Evolutionary conservation across 1,139 yeast genomes (phyloP), one percentile per base, ranked within the genome.

Genomic region (Magnusiomyces paraingens): DNA sequence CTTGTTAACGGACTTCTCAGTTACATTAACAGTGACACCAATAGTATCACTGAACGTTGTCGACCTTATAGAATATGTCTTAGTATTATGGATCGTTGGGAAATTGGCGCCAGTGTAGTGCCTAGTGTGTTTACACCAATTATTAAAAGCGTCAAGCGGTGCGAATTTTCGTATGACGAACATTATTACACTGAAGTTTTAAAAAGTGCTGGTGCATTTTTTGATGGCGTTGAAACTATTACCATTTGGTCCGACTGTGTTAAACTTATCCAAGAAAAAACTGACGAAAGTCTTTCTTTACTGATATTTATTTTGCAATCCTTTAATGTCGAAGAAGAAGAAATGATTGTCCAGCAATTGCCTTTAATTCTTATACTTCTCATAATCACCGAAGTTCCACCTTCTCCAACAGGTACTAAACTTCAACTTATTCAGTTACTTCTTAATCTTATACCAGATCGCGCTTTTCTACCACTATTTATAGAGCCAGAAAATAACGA

Each of bases 81-180:
- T 3, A 80, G 94, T 4, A 76, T 90, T 4, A 80, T 90, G 82
- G 98, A 93, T 65, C 80, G 89, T 60, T 93, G 98, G 98, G 98
- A 93, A 68, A 83, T 93, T 41, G 93, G 96, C 14, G 81, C 83
- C 21, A 68, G 78, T 29, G 73, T 91, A 0, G 81, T 90, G 0
- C 94, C 96, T 0, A 69, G 71, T 35, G 67, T 90, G n/a, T 79
- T 91, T 51, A 70, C 80, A 0, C 91, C 94, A 0, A 73, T 86
- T 3, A 69, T 91, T 53, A 67, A 65, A 55, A 63, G 69, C 20
- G 70, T 69, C 12, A 59, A 63, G 36, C 47, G 52, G 14, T 55
- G 56, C 47, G 53, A 59, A 47, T 15, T 36, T 45, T 61, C 22
- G 52, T 39, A 46, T 3, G 56, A 53, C 54, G 44, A 60, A 52